Evolutionary conservation across 228 moss, liverwort and hornwort genomes (phyloP), one percentile per base, ranked within the genome.

Genomic region (Sphagnum magellanicum): DNA sequence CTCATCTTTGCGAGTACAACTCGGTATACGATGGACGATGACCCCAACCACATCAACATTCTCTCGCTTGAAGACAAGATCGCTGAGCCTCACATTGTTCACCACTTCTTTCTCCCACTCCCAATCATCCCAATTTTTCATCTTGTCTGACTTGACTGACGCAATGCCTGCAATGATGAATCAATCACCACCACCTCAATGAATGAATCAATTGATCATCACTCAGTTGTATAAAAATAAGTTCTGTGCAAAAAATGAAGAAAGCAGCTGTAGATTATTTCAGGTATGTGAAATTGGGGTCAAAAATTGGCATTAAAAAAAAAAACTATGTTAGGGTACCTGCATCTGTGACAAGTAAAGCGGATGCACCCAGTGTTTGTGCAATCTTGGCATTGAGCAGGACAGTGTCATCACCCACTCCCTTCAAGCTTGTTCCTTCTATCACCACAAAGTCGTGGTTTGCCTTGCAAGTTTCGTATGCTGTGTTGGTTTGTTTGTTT

Each of bases 311-410:
- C 32, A 32, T 32, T 3, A 2, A 32, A 32, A 32, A 32, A 32
- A 32, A 32, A 32, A 32, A 2, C 32, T 32, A 32, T 32, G 32
- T 32, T 32, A 32, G 32, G 32, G 32, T 78, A 86, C 87, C 87
- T 75, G 95, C 95, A 82, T 95, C 89, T 48, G 92, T 90, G 52
- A 83, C 83, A 64, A 95, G 81, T 51, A 95, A 69, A 57, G 90
- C 90, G 61, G 95, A 86, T 48, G 90, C 78, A 72, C 90, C 95
- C 49, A 95, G 81, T 69, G 81, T 78, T 69, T 85, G 84, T 1
- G 95, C 92, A 13, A 95, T 81, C 78, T 78, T 92, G 61, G 90
- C 95, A 79, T 95, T 95, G 5, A 95, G 86, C n/a, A 80, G 81
- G 50, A 89, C 0, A 58, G 87, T 77, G 72, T 95, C 95, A 62